phyloP scores from a whole-genome alignment of 2,329 filamentous ascomycete species.

The Colletotrichum acutatum region DNA sequence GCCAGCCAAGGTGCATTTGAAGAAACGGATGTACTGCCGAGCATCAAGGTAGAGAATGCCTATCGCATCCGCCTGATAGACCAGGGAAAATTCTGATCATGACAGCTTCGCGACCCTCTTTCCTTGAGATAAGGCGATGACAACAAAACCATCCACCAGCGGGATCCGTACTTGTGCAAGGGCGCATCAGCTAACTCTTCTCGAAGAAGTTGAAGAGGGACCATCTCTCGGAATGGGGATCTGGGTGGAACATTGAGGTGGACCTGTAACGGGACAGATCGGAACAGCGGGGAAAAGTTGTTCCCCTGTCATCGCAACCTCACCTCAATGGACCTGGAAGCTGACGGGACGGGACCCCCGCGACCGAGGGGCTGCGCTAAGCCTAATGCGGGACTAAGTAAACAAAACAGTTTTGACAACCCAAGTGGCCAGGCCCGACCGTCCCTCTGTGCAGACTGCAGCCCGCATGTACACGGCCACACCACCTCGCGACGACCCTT shows the following conservation, averaged over 20 bases:
- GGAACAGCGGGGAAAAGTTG: slow-evolving; percentile 26
- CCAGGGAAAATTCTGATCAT: not conserved
- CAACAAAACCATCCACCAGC: not conserved
- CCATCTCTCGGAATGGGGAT: not conserved
- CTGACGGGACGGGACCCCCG: not conserved
- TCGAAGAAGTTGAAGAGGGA: too few species aligned
- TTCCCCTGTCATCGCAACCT: slow-evolving; percentile 21
- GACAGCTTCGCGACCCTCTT: not conserved
- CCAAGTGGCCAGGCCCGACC: slow-evolving; percentile 7
- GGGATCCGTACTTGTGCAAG: not conserved
- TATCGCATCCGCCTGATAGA: not conserved
- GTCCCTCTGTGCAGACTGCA: slow-evolving; percentile 1
- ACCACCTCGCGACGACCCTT: slow-evolving; percentile 27
- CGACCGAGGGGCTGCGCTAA: slow-evolving; percentile 12
- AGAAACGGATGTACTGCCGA: not conserved
- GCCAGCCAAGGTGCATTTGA: not conserved
- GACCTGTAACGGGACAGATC: slow-evolving; percentile 1
- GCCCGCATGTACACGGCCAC: slow-evolving; percentile 14
- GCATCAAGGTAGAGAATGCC: not conserved
- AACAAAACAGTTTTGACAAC: slow-evolving; percentile 32
- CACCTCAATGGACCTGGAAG: too few species aligned
- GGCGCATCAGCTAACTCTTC: not conserved
- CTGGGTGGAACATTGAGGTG: not conserved
- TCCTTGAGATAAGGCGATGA: not conserved
- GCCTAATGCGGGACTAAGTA: slow-evolving; percentile 19